Conservation (phyloP, 2,329 filamentous ascomycete genomes). For the Zasmidium angulare region DNA sequence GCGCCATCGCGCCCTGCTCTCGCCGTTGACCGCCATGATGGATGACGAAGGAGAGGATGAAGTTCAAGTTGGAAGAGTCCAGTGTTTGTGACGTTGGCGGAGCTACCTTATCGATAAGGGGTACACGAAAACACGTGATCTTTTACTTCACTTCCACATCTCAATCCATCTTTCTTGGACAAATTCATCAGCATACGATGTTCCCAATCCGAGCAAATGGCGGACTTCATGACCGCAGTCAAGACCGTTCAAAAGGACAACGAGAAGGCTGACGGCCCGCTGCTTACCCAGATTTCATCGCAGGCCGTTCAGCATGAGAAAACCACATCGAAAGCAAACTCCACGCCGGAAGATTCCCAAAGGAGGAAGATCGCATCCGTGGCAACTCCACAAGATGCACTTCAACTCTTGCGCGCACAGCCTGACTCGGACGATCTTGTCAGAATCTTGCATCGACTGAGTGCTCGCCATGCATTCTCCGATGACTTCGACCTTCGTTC, state of each 20-base stretch:
- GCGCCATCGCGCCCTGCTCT: constrained; percentile 55
- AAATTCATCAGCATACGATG: constrained; percentile 13
- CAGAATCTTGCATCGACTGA: constrained; percentile 16
- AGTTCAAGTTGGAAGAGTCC: neutral
- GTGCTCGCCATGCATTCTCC: constrained; percentile 12
- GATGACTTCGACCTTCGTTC: constrained; percentile 56
- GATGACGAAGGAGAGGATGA: neutral
- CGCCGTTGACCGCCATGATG: constrained; percentile 32
- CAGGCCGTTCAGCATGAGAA: neutral
- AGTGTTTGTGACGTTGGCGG: neutral
- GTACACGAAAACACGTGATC: neutral
- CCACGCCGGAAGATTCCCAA: neutral
- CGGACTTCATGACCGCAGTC: constrained; percentile 50
- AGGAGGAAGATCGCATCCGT: neutral
- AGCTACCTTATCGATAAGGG: neutral
- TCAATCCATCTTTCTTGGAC: neutral
- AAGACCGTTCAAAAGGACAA: constrained; percentile 37
- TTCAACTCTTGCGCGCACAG: constrained; percentile 42
- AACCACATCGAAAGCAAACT: neutral
- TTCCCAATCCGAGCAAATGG: constrained; percentile 41
- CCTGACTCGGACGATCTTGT: constrained; percentile 39
- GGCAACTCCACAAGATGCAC: constrained; percentile 23
- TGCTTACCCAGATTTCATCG: constrained; percentile 16
- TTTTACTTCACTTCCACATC: neutral
- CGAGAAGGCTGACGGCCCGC: neutral